Evolutionary conservation across 2,329 filamentous ascomycete species (phyloP).

Genomic region (Pseudopyricularia cyperi): DNA sequence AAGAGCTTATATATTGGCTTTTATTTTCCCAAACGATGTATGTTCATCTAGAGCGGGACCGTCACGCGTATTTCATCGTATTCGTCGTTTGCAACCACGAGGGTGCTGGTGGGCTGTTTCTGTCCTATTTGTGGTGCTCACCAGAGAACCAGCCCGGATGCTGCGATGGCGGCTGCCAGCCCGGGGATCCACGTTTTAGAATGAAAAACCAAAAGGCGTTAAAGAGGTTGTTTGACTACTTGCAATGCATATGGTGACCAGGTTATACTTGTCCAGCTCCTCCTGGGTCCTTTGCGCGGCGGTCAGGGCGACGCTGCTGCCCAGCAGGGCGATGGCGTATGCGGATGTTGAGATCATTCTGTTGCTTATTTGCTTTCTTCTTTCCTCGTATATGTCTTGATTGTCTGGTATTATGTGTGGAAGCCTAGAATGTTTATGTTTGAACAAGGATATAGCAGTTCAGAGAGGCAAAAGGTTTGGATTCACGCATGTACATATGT

Average conservation of each 20-base stretch:
- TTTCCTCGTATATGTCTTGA: too few species aligned
- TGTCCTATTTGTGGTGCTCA: neutral
- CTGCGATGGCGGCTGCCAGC: neutral
- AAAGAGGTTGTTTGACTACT: neutral
- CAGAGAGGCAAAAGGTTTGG: too few species aligned
- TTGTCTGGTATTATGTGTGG: too few species aligned
- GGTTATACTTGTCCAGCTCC: neutral
- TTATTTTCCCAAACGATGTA: too few species aligned
- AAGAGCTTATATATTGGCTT: too few species aligned
- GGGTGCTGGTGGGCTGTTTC: too few species aligned
- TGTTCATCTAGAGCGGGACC: too few species aligned
- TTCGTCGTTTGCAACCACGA: too few species aligned
- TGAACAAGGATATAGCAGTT: too few species aligned
- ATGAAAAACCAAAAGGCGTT: neutral
- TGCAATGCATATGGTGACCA: neutral
- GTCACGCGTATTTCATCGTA: too few species aligned
- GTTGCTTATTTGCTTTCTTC: neutral
- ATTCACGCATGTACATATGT: too few species aligned
- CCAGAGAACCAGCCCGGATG: neutral
- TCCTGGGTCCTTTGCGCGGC: neutral
- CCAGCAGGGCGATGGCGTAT: neutral
- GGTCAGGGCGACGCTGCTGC: neutral
- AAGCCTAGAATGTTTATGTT: too few species aligned
- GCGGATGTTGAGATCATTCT: neutral
- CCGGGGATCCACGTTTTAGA: neutral